Percentiles rank a stretch among this genome's conserved stretches.
Conservation (phyloP, 2,329 filamentous ascomycete species). For the Microascus cirrosus region DNA sequence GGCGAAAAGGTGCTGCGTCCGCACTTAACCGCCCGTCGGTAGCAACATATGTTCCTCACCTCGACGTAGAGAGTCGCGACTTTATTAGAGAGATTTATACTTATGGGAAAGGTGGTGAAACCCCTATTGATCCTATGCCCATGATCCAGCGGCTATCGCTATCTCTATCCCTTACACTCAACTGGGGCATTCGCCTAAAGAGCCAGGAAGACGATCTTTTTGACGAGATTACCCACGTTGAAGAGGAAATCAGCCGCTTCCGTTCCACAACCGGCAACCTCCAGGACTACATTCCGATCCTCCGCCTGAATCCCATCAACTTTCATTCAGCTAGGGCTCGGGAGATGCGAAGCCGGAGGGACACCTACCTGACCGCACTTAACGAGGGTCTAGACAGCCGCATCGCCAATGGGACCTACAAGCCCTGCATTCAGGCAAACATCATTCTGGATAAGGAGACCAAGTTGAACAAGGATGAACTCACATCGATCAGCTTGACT, state of each 20-base stretch:
- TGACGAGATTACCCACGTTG: constrained; percentile 50
- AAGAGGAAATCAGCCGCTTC: constrained; percentile 49
- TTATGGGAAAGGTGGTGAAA: constrained; percentile 24
- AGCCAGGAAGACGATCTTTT: constrained; percentile 49
- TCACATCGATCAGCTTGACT: constrained; percentile 54
- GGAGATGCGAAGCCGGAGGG: too few species aligned
- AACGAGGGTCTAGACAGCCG: too few species aligned
- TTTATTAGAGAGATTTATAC: constrained; percentile 56
- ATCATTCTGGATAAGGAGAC: constrained; percentile 54
- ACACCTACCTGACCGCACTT: constrained; percentile 55
- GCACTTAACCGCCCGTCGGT: constrained; percentile 56
- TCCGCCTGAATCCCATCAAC: constrained; percentile 51
- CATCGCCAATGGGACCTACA: constrained; percentile 48
- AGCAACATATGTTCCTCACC: constrained; percentile 48
- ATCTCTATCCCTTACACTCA: background rate
- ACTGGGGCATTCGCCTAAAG: constrained; percentile 46
- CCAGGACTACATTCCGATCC: constrained; percentile 49
- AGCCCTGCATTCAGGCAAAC: constrained; percentile 57
- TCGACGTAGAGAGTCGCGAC: constrained; percentile 51
- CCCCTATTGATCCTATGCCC: background rate
- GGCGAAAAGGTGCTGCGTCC: constrained; percentile 53
- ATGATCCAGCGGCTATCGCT: background rate
- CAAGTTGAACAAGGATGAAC: constrained; percentile 48
- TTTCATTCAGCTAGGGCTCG: too few species aligned
- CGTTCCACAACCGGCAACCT: constrained; percentile 49